Conservation (phyloP, 2,329 filamentous ascomycete species). For the Microcyclosporella mali region DNA sequence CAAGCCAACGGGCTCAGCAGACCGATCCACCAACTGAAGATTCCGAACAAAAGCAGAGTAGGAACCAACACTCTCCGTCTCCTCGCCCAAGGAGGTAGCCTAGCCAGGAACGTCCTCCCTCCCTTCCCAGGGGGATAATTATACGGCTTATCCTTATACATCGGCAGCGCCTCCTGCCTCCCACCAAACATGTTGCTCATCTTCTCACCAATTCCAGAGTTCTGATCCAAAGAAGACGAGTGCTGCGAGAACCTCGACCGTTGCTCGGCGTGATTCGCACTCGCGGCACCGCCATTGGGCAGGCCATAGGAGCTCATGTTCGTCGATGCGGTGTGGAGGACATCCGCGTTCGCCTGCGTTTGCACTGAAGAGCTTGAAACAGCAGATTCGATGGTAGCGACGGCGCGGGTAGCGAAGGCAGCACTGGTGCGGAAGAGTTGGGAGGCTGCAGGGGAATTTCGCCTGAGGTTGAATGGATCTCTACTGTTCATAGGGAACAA, state of each 20-base stretch:
- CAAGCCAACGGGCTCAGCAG: constrained; percentile 43
- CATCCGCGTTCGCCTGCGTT: constrained; percentile 1
- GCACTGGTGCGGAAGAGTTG: constrained; percentile 18
- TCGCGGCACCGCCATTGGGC: constrained; percentile 13
- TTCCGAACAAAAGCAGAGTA: constrained; percentile 49
- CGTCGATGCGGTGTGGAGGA: constrained; percentile 1
- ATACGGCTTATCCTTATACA: constrained; percentile 99
- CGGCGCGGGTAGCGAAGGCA: constrained; percentile 4
- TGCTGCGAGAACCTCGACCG: constrained; percentile 24
- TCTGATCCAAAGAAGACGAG: background rate
- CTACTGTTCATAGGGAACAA: constrained; percentile 37
- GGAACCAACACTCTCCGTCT: constrained; percentile 57
- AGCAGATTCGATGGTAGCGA: background rate
- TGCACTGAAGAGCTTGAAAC: background rate
- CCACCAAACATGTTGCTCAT: constrained; percentile 61
- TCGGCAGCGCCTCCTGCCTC: constrained; percentile 60
- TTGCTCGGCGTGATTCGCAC: constrained; percentile 4
- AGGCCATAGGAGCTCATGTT: constrained; percentile 20
- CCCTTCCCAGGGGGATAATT: constrained; percentile 54
- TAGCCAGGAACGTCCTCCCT: constrained; percentile 47
- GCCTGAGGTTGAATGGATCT: constrained; percentile 42
- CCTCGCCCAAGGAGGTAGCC: constrained; percentile 31
- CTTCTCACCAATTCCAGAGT: constrained; percentile 51
- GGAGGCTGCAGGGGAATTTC: constrained; percentile 18
- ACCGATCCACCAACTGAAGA: constrained; percentile 64